Evolutionary conservation across 768 basidiomycete genomes (phyloP), one percentile per base, ranked within the genome.

Genomic region (Clitopilus hobsonii): DNA sequence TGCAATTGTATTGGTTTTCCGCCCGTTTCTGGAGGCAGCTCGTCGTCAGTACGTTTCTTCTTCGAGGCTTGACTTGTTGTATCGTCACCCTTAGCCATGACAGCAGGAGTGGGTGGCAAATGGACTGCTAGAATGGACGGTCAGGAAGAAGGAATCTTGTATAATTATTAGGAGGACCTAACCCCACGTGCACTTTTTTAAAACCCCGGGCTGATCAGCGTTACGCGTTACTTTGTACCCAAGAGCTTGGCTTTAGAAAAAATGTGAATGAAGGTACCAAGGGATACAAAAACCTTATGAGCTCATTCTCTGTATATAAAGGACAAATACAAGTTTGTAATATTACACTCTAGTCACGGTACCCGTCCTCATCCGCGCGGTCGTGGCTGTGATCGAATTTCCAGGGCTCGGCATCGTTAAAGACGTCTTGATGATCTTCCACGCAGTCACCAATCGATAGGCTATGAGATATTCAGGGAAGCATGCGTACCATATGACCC

Each of bases 1-100:
- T 91, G 91, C 23, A 92, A 77, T 67, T 88, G 88, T 38, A 92
- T 68, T 27, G 89, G 88, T 63, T 89, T 90, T 49, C 79, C 67
- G 61, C 84, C 80, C 48, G 72, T 65, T 60, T 91, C 89, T 36
- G 74, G 61, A 13, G 82, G 62, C 54, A 78, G 74, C 55, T 88
- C 89, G 50, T 85, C 82, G 60, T 83, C 78, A 51, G 67, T 65
- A 53, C 85, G 85, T 70, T 90, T 91, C 80, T 93, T 93, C 79
- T 88, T 91, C 1, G 79, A 74, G 81, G 82, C 67, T 81, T 75
- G 53, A 79, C 68, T 56, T 50, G 74, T 66, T 56, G 71, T 63
- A 51, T 81, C 77, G 68, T 85, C 79, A 57, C 74, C 71, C 67
- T 79, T 81, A 63, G 76, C 75, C 76, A 80, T 78, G 47, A 23